Base-by-base conservation (phyloP, 306 rosid genomes). In the Abrus precatorius region DNA sequence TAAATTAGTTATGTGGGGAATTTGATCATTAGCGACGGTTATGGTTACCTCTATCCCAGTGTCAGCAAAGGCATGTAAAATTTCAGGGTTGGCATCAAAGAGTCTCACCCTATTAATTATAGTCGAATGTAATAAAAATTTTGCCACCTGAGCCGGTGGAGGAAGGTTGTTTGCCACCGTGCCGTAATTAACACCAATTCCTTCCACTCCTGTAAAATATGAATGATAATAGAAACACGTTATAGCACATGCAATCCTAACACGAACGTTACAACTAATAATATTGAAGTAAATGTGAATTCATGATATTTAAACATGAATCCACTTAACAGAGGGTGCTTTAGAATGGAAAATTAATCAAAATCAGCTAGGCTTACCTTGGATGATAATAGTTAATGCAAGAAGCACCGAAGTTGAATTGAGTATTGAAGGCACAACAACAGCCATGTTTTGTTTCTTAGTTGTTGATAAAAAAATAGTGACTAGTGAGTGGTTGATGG, bases 151-250 rank as follows among this genome's bases (percentile, higher is more conserved):
- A 0, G 85, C 8, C 8, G 97, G 85, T 36, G 92, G 93, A 14
- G 97, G 93, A 52, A 93, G 96, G 62, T 93, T 77, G 74, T 84
- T 74, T n/a, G 92, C 97, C 47, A 85, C 63, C 0, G 92, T 93
- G 13, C 97, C 97, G 45, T 88, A 90, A 78, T 91, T 93, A n/a
- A 90, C 97, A 50, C 94, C 97, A 41, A 91, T 88, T 59, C 92
- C 91, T 54, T 79, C 74, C 2, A 50, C 90, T 59, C 77, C 90
- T 88, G 79, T 36, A 60, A 32, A 48, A 20, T 30, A 54, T 30
- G 67, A 62, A 30, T 11, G 43, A 20, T 5, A 30, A 6, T 20
- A 20, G 20, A 20, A 20, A 20, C 20, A 20, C 20, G 20, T 20
- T 20, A 20, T 20, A 20, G 0, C 20, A 20, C 20, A 20, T 20